These are phyloP conservation scores for Myxozyma mucilagina DNA, from an alignment of 805 yeast genomes.

Conservation along the genomic window DNA sequence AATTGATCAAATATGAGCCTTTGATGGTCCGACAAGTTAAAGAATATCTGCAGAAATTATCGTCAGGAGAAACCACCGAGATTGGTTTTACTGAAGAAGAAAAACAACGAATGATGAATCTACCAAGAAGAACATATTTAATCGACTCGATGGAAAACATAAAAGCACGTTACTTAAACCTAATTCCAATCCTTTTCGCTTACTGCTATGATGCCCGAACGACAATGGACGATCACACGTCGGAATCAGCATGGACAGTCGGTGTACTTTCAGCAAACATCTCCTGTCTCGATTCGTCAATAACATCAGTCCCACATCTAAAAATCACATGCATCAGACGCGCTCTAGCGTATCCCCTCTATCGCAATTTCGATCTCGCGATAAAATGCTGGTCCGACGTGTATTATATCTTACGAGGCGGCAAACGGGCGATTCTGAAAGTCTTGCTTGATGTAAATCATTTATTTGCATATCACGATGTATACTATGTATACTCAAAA, in stretches of 20 bases:
- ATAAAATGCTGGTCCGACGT: constrained; percentile 74
- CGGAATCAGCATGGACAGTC: constrained; percentile 92
- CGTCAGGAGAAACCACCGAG: neutral
- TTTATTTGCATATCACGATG: constrained; percentile 77
- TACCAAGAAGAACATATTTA: constrained; percentile 65
- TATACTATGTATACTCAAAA: constrained; percentile 79
- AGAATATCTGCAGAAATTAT: constrained; percentile 3
- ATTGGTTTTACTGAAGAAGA: constrained; percentile 55
- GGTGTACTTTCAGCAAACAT: constrained; percentile 85
- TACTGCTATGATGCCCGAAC: constrained; percentile 75
- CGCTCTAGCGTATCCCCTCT: constrained; percentile 76
- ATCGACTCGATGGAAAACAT: constrained; percentile 47
- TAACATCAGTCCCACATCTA: constrained; percentile 51
- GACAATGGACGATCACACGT: constrained; percentile 66
- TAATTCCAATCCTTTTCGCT: constrained; percentile 69
- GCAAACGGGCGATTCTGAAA: constrained; percentile 65
- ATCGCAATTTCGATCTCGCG: constrained; percentile 65
- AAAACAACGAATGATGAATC: constrained; percentile 62
- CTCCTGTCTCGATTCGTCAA: constrained; percentile 59
- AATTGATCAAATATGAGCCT: constrained; percentile 47
- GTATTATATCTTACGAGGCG: constrained; percentile 61
- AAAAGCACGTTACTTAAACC: constrained; percentile 59
- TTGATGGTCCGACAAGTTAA: constrained; percentile 2
- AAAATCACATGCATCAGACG: constrained; percentile 67
- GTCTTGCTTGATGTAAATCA: constrained; percentile 63